Base-by-base conservation (phyloP, 352 stramenopile genomes). In the Globisporangium spiculum region DNA sequence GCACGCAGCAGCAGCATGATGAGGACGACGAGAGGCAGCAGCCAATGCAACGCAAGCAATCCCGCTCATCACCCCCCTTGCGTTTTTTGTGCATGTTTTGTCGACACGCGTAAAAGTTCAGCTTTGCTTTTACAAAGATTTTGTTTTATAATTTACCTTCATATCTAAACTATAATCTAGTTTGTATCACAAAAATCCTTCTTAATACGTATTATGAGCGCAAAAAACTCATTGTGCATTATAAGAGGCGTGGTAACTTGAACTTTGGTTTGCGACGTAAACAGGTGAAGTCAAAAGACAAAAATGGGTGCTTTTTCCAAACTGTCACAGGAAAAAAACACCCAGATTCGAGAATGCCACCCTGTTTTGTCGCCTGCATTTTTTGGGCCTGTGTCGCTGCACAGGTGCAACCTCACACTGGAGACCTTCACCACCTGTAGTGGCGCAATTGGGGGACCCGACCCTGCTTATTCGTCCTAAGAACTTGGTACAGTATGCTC, bases 41-140 rank as follows among this genome's bases (percentile, higher is more conserved):
- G 38, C 59, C 38, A 53, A 65, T 52, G 59, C 60, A 38, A 46
- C 18, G 26, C 44, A 52, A 52, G 44, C 44, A 52, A 52, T 52
- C 44, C 18, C 8, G 50, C 48, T 36, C 60, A 46, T 30, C 48
- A 34, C 24, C 24, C n/a, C 38, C 38, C 58, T 71, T 71, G 66
- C 66, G 66, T 63, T 59, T 71, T 58, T 32, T 66, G 56, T 67
- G 66, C 38, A 48, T 59, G 50, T 34, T 41, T 27, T 46, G 52
- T 54, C 41, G 53, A 26, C 27, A 24, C 52, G 41, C 52, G n/a
- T 38, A 68, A 70, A 70, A 70, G 32, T 70, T 70, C 65, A 70
- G 65, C 24, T 70, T 70, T 59, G n/a, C 9, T 16, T 52, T 30
- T 48, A 32, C 1, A 18, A 20, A 1, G 16, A 16, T 4, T 12